Percentiles rank a stretch among this genome's conserved stretches.
phyloP scores from a whole-genome alignment of 257 asterid genomes.

The Fraxinus cuspidata region DNA sequence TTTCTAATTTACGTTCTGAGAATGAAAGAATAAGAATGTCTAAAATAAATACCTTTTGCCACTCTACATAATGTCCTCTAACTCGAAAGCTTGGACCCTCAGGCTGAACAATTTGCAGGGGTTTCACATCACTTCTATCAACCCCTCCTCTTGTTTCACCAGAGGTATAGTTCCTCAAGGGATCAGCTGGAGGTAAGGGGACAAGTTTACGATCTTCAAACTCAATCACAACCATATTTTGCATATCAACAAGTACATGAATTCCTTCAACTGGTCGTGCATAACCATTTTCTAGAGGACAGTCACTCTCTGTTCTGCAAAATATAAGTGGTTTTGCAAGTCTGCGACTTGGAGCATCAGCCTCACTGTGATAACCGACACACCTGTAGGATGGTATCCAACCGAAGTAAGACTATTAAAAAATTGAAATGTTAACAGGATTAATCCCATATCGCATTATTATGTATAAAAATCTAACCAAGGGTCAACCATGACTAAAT shows the following conservation, averaged over 20 bases:
- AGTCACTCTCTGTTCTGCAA: slow-evolving; percentile 87
- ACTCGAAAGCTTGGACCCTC: slow-evolving; percentile 98
- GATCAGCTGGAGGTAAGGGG: slow-evolving; percentile 63
- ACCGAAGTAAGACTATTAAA: slow-evolving; percentile 19
- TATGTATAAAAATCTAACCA: slow-evolving; percentile 57
- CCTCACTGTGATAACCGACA: slow-evolving; percentile 57
- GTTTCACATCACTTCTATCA: slow-evolving; percentile 93
- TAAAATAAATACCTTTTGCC: slow-evolving; percentile 80
- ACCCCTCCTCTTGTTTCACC: slow-evolving; percentile 97
- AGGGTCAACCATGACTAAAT: slow-evolving; percentile 98
- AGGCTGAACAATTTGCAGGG: slow-evolving; percentile 82
- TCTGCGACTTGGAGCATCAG: slow-evolving; percentile 59
- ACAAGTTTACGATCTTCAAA: slow-evolving; percentile 63
- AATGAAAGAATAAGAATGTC: slow-evolving; percentile 5
- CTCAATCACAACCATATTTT: slow-evolving; percentile 55
- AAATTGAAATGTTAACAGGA: slow-evolving; percentile 11
- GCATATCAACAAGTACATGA: slow-evolving; percentile 67
- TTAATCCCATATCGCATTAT: slow-evolving; percentile 13
- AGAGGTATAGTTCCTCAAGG: slow-evolving; percentile 87
- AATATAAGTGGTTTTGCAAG: slow-evolving; percentile 62
- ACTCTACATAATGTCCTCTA: slow-evolving; percentile 77
- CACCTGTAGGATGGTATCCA: slow-evolving; percentile 44
- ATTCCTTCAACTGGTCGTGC: slow-evolving; percentile 99
- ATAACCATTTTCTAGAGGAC: slow-evolving; percentile 97
- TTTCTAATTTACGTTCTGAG: neutral